These are phyloP conservation scores for Eucalyptus cladocalyx DNA, from an alignment of 345 rosid genomes.

Conservation along the genomic window DNA sequence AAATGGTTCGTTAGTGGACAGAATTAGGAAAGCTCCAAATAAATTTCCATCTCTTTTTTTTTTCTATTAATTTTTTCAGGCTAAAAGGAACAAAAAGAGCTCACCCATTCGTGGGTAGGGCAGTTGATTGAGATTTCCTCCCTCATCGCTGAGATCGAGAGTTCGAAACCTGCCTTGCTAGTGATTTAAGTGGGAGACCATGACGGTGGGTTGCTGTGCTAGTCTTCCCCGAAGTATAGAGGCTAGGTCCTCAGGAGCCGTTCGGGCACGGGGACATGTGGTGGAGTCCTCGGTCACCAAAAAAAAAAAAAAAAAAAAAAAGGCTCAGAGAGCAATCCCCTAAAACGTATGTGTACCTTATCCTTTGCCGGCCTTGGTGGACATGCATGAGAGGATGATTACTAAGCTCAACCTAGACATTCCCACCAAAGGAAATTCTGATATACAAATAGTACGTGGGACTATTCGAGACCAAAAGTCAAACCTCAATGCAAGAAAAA, in stretches of 20 bases:
- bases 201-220: no score
- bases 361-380: not conserved
- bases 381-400: not conserved
- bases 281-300: no score
- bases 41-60: not conserved
- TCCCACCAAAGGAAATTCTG: not conserved
- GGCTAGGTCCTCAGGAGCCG: no score
- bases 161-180: no score
- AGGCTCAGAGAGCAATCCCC: not conserved
- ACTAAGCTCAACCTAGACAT: not conserved
- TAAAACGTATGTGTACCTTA: not conserved
- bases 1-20: not conserved
- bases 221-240: no score
- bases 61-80: not conserved
- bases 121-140: rapidly evolving
- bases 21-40: not conserved
- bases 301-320: not conserved
- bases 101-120: not conserved
- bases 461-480: not conserved
- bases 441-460: not conserved
- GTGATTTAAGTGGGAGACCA: no score
- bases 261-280: rapidly evolving
- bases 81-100: not conserved
- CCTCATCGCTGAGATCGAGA: no score
- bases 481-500: not conserved